Evolutionary conservation across 139 green algal genomes (phyloP), one percentile per base, ranked within the genome.

Genomic region (Asterochloris sp.): DNA sequence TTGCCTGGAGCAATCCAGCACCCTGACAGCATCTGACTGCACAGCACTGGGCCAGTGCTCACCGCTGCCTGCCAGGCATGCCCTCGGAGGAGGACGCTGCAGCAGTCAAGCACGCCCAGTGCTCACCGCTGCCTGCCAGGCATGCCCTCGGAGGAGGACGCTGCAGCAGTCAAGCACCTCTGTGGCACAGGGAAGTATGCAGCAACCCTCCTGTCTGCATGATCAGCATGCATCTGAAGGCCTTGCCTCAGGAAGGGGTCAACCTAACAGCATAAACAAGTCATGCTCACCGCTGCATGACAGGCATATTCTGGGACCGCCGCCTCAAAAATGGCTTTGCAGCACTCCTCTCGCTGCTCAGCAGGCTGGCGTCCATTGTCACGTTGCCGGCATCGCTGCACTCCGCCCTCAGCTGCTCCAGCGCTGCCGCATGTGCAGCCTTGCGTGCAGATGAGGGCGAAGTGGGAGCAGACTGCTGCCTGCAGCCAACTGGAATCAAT

Each of bases 241-340:
- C 13, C 17, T 27, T 16, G 16, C 28, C 69, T 47, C 13, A 26
- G 69, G n/a, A 75, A 75, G 17, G 29, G 21, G 13, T 16, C 21
- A 54, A 75, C 29, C n/a, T 23, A 14, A 23, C 19, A 14, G 13
- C 24, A 17, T 76, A 76, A 64, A 11, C 12, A 2, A n/a, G 0
- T 67, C 26, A 21, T n/a, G 26, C 76, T 75, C 38, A 63, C 78
- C 63, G 73, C 62, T 82, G 78, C 17, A 29, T 82, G 27, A 82
- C 78, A 29, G 78, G 63, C 26, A 82, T 54, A 15, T 82, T 64
- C 10, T 29, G n/a, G 15, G 63, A 62, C 0, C 63, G 78, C 13
- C 78, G 62, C 16, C 63, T 73, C 63, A 82, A 28, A 62, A 82
- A 82, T 15, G 78, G 78, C 78, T 74, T 74, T 54, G 38, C 38